Evolutionary conservation across 2,329 filamentous ascomycete species (phyloP), one percentile per base, ranked within the genome.

Genomic region (Colletotrichum sp.): DNA sequence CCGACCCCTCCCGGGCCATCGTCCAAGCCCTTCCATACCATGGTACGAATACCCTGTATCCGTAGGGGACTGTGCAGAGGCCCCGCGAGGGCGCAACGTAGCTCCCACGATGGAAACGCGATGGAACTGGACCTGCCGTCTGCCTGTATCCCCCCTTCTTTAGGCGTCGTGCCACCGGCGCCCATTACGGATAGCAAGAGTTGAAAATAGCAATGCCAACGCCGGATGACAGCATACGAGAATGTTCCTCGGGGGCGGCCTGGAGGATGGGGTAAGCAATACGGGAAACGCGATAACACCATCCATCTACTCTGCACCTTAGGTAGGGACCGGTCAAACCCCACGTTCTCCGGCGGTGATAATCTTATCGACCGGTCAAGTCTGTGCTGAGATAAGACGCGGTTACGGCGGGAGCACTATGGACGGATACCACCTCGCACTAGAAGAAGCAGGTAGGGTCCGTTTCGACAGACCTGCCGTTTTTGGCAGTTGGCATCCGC

Each of bases 211-310:
- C 57, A 64, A 51, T 24, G 61, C 51, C 61, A 43, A 21, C 33
- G n/a, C 27, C 24, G 47, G 65, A 72, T 68, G 70, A 64, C 66
- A 69, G 62, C 65, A 64, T 64, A 51, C 70, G 70, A 64, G 69
- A 69, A 58, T 18, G 21, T 62, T 59, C 51, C 38, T 51, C 43
- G 38, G 33, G 51, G 43, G n/a, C 18, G 8, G n/a, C 18, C 33
- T 36, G 8, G 15, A 9, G 21, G 54, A 21, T 63, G 36, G 33
- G 59, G 59, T 63, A 63, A 63, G 59, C 62, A 57, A 36, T n/a
- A 67, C 51, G 43, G 54, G 51, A 16, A 59, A 27, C 21, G 34
- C 65, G 51, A 59, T 67, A 59, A 67, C 31, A 31, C 65, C 31
- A 38, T 27, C 38, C 38, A 2, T 64, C 24, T n/a, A 6, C 15